Conservation (phyloP, 306 rosid genomes). For the Sphenostylis stenocarpa region DNA sequence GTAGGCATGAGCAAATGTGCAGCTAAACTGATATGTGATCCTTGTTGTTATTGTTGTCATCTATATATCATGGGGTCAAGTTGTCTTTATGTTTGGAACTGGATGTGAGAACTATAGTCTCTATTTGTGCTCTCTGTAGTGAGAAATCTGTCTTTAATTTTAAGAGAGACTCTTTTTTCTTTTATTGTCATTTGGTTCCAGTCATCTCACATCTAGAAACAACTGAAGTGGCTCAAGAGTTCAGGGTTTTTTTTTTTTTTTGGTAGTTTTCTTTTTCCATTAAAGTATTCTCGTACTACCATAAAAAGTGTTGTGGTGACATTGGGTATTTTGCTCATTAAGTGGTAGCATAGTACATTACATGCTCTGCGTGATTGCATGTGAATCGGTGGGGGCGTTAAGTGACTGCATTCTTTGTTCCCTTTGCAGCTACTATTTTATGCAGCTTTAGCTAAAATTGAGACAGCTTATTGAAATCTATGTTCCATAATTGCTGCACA, state of each 20-base stretch:
- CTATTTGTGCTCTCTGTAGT: not conserved
- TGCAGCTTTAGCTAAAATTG: too few relatives aligned
- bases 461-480: not conserved
- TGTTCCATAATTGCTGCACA: not conserved
- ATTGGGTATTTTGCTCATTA: not conserved
- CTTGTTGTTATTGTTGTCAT: not conserved
- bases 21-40: not conserved
- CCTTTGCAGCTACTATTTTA: too few relatives aligned
- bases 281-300: not conserved
- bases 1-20: not conserved
- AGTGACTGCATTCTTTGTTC: not conserved
- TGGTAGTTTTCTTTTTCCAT: not conserved
- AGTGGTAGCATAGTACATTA: not conserved
- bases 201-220: not conserved
- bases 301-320: not conserved
- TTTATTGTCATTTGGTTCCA: not conserved
- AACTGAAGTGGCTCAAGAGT: not conserved
- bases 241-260: not conserved
- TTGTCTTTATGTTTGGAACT: not conserved
- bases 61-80: not conserved
- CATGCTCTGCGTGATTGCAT: not conserved
- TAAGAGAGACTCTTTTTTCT: not conserved
- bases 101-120: not conserved
- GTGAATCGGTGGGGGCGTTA: not conserved
- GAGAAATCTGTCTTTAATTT: slow-evolving; percentile 2